Base-by-base conservation (phyloP, 345 rosid genomes). In the Balakata baccata region DNA sequence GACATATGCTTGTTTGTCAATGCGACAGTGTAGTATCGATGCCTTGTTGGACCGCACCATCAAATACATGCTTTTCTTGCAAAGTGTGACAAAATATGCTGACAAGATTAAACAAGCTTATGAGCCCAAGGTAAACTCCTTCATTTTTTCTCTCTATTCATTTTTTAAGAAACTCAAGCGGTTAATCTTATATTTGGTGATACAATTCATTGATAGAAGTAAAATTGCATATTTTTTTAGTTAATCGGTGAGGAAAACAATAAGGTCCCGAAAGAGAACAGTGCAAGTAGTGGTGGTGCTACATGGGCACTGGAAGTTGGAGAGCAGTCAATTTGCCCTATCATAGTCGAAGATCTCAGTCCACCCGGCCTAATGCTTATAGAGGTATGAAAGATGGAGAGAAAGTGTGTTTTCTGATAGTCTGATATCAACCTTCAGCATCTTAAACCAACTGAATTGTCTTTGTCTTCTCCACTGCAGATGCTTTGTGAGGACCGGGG, bases 281-380 rank as follows among this genome's bases (percentile, higher is more conserved):
- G 53, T 47, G 60, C 18, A 8, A n/a, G 70, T 23, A 69, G 84
- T 64, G 88, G 84, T 41, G 95, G 89, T 67, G 85, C 83, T 69
- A 85, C 91, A 61, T 95, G 99, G 99, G 99, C 98, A 23, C 76
- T 82, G 66, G 98, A 95, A 89, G 86, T 92, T 11, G 93, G 89
- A 43, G 89, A 85, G 41, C 86, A 86, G 71, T 76, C 83, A 47
- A 80, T 77, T 49, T 91, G 98, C 74, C 99, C 99, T 22, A 85
- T 95, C 70, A 80, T 89, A 54, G 97, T 95, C 23, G 91, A 95
- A 86, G 98, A 95, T 37, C 81, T 95, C 68, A 84, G 72, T 53
- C 72, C 79, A 9, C 86, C 90, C 4, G 98, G 94, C 62, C 88
- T 88, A 74, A 91, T 95, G 92, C 92, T 87, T 76, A 88, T 95